Percentiles rank a stretch among this genome's conserved stretches.
These are phyloP conservation scores for Vinca minor DNA, from an alignment of 257 asterid species.

Conservation along the genomic window DNA sequence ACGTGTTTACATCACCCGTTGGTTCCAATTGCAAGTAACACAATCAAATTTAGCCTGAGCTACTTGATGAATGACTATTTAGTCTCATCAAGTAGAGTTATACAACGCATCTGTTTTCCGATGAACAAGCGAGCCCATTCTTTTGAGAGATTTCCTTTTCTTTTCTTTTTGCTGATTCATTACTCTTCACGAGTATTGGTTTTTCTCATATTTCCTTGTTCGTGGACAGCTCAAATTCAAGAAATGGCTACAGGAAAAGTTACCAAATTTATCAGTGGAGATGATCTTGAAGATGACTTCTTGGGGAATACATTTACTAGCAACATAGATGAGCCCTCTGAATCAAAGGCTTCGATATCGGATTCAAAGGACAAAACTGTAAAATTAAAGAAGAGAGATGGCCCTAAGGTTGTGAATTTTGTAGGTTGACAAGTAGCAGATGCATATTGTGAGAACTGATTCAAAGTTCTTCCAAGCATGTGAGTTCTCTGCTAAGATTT, in stretches of 20 bases:
- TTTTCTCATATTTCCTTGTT: conserved; percentile 2
- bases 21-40: not conserved
- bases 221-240: conserved; percentile 30
- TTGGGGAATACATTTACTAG: conserved; percentile 17
- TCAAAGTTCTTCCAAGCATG: too few relatives aligned
- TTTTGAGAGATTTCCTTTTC: not conserved
- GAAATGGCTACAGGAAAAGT: conserved; percentile 44
- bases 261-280: conserved; percentile 64
- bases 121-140: not conserved
- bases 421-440: conserved; percentile 35
- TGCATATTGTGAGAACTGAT: not conserved
- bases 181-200: not conserved
- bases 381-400: conserved; percentile 41
- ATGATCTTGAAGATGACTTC: conserved; percentile 94
- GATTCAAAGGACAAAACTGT: conserved; percentile 13
- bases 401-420: conserved; percentile 67
- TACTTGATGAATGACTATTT: not conserved
- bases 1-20: not conserved
- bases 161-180: not conserved
- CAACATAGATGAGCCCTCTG: conserved; percentile 21
- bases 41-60: not conserved
- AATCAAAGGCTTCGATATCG: conserved; percentile 1
- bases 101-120: not conserved
- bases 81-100: not conserved
- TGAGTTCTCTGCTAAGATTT: not conserved